A percentile compares a stretch with the other conserved stretches of the same genome.
These are phyloP conservation scores for Osmanthus fragrans DNA, from an alignment of 257 asterid genomes.

Conservation along the genomic window DNA sequence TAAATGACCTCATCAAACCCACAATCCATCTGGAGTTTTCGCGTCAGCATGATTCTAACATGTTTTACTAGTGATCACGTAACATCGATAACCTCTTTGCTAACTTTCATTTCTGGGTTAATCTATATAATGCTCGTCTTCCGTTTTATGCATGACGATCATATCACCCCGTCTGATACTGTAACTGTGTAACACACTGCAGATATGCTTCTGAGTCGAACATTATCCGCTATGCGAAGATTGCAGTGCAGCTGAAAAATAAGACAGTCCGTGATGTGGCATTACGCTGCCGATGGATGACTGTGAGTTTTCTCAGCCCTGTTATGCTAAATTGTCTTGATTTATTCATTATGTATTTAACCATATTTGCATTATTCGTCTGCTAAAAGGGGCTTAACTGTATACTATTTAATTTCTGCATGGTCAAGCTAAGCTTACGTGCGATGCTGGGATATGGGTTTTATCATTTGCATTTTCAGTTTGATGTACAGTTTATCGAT, in stretches of 20 bases:
- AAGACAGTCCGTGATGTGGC: constrained; percentile 98
- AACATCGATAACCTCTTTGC: not conserved
- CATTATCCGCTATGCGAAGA: constrained; percentile 82
- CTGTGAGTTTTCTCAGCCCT: constrained; percentile 47
- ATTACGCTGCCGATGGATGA: constrained; percentile 94
- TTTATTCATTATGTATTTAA: not conserved
- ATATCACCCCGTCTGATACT: constrained; percentile 6
- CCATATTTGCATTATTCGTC: not conserved
- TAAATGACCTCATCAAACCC: not conserved
- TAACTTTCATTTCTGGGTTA: not conserved
- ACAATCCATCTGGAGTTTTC: too few relatives aligned
- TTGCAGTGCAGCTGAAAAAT: constrained; percentile 67
- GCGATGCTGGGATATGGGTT: not conserved
- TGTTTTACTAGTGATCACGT: not conserved
- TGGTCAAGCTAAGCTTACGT: not conserved
- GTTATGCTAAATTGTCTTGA: constrained; percentile 9
- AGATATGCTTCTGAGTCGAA: constrained; percentile 79
- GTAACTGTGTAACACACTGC: constrained; percentile 18
- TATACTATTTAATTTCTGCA: not conserved
- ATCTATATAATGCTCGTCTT: not conserved
- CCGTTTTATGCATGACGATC: not conserved
- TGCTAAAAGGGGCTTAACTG: not conserved
- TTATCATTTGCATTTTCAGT: constrained; percentile 1
- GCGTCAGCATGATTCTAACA: too few relatives aligned
- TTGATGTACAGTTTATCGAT: constrained; percentile 13